Conservation (phyloP, 768 basidiomycete genomes). For the Kwoniella dejecticola region DNA sequence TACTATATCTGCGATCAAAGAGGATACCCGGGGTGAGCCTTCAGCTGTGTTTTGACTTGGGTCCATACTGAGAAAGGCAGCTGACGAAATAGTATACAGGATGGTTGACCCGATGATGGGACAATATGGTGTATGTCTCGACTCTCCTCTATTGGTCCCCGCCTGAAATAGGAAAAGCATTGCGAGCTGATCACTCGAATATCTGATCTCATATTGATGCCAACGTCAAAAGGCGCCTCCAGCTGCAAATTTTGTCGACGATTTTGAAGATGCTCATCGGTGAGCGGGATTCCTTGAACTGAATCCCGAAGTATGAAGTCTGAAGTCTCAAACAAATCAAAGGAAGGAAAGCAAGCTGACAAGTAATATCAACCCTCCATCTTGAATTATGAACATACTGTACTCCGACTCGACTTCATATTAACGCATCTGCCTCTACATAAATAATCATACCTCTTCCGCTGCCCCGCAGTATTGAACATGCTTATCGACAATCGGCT, state of each 20-base stretch:
- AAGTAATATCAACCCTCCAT: neutral
- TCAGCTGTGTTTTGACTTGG: neutral
- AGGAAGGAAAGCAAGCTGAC: constrained; percentile 9
- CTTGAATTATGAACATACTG: neutral
- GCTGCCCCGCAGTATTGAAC: constrained; percentile 37
- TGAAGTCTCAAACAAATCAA: neutral
- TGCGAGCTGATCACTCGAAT: neutral
- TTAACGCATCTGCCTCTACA: too few relatives aligned
- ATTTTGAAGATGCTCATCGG: constrained; percentile 49
- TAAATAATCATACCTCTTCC: too few relatives aligned
- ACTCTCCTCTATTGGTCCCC: neutral
- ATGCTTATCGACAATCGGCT: constrained; percentile 44
- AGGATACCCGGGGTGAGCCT: constrained; percentile 24
- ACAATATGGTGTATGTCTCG: constrained; percentile 28
- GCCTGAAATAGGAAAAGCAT: neutral
- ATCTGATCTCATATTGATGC: too few relatives aligned
- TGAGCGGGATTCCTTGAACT: constrained; percentile 15
- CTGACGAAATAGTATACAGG: neutral
- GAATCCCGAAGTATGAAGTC: too few relatives aligned
- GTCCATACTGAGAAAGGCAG: too few relatives aligned
- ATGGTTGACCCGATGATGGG: constrained; percentile 36
- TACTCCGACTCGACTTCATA: too few relatives aligned
- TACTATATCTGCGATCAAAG: neutral
- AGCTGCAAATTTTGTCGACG: constrained; percentile 42
- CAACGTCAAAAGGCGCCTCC: constrained; percentile 46